These are phyloP conservation scores for Pseudogymnoascus sp. DNA, from an alignment of 2,329 filamentous ascomycete genomes.

Conservation along the genomic window DNA sequence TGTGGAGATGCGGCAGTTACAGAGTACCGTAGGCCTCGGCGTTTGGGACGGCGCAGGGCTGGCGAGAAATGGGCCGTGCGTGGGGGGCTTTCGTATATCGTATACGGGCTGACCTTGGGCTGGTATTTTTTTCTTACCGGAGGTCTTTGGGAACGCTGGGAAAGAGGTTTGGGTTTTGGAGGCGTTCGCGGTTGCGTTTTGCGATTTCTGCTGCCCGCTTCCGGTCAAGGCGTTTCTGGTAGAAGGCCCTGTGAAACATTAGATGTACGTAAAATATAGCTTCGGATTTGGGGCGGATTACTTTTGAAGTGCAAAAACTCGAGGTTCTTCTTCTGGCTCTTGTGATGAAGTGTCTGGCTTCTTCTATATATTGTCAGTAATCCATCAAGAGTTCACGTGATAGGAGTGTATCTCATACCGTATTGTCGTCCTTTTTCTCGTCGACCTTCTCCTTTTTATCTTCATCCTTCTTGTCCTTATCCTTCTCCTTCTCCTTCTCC, in stretches of 20 bases:
- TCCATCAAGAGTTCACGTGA: slow-evolving; percentile 19
- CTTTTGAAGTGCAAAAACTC: slow-evolving; percentile 79
- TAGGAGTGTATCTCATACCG: slow-evolving; percentile 24
- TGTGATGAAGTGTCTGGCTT: slow-evolving; percentile 14
- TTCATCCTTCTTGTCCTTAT: slow-evolving; percentile 39
- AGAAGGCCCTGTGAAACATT: slow-evolving; percentile 59
- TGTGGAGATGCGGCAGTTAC: neutral
- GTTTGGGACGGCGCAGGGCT: neutral
- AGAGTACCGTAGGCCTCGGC: neutral
- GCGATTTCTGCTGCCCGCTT: slow-evolving; percentile 70
- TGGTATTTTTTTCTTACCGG: slow-evolving; percentile 16
- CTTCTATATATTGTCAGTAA: slow-evolving; percentile 17
- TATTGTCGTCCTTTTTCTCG: slow-evolving; percentile 35
- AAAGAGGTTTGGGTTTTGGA: slow-evolving; percentile 72
- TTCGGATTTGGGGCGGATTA: slow-evolving; percentile 30
- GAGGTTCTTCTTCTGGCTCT: slow-evolving; percentile 54
- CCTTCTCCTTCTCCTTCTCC: slow-evolving; percentile 43
- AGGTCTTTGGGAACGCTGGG: slow-evolving; percentile 69
- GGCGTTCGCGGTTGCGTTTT: slow-evolving; percentile 70
- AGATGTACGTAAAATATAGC: slow-evolving; percentile 8
- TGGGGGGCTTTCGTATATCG: neutral
- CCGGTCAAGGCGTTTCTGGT: slow-evolving; percentile 73
- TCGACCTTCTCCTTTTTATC: slow-evolving; percentile 32
- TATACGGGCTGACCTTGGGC: neutral
- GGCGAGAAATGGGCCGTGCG: neutral